Percentiles rank a stretch among this genome's conserved stretches.
phyloP scores from a whole-genome alignment of 2,329 filamentous ascomycete species.

The Neoarthrinium moseri region DNA sequence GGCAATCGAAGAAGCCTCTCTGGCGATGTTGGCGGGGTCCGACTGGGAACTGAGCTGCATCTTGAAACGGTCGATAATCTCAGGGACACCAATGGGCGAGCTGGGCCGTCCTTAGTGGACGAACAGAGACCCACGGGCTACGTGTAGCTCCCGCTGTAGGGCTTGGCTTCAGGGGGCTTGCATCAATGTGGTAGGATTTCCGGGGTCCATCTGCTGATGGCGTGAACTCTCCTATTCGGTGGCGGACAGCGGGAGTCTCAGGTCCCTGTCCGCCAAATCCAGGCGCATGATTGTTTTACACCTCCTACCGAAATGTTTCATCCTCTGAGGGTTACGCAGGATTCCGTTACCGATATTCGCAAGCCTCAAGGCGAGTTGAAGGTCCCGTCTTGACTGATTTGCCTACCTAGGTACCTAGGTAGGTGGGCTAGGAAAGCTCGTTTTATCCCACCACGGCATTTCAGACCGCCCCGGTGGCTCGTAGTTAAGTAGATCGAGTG shows the following conservation, averaged over 20 bases:
- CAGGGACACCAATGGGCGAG: constrained; percentile 2
- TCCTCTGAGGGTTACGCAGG: too few relatives aligned
- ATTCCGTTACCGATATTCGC: too few relatives aligned
- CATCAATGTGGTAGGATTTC: background rate
- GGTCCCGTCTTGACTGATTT: too few relatives aligned
- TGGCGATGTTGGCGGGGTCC: background rate
- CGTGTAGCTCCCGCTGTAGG: constrained; percentile 7
- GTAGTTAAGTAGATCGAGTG: too few relatives aligned
- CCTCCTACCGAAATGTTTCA: too few relatives aligned
- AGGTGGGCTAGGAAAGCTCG: background rate
- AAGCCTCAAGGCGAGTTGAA: too few relatives aligned
- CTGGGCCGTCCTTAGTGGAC: background rate
- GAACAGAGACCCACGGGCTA: constrained; percentile 1
- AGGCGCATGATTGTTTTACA: background rate
- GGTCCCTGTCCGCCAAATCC: background rate
- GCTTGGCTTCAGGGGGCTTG: constrained; percentile 5
- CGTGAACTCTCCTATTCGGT: background rate
- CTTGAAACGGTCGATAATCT: constrained; percentile 7
- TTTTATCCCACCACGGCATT: too few relatives aligned
- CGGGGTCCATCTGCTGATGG: background rate
- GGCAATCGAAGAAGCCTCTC: background rate
- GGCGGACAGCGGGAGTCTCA: constrained; percentile 4
- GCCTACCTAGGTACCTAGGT: background rate
- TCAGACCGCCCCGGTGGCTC: too few relatives aligned
- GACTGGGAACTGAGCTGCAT: background rate